These are phyloP conservation scores for Solanum corneliomulleri DNA, from an alignment of 257 asterid species.

Conservation along the genomic window DNA sequence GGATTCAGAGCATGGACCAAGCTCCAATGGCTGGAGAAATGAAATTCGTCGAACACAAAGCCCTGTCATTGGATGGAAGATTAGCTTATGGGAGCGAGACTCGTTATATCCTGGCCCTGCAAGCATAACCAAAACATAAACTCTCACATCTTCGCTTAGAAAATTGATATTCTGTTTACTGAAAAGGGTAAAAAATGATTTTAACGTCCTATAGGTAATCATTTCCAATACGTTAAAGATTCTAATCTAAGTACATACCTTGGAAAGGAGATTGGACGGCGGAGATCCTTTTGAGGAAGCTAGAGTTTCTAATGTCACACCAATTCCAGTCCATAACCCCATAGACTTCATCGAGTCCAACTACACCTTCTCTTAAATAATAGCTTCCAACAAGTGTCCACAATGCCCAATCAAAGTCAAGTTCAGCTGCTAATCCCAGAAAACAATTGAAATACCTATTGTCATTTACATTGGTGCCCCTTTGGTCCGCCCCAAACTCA, in stretches of 20 bases:
- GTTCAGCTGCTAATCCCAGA: slow-evolving; percentile 22
- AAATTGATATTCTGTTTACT: background rate
- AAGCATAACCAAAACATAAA: background rate
- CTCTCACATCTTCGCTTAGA: background rate
- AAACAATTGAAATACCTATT: slow-evolving; percentile 25
- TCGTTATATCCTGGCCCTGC: slow-evolving; percentile 71
- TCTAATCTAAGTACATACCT: slow-evolving; percentile 22
- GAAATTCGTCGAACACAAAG: slow-evolving; percentile 47
- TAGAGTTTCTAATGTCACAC: slow-evolving; percentile 25
- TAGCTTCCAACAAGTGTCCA: slow-evolving; percentile 62
- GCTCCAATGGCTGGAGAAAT: slow-evolving; percentile 31
- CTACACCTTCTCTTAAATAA: slow-evolving; percentile 19
- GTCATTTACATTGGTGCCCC: slow-evolving; percentile 10
- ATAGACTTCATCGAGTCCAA: slow-evolving; percentile 26
- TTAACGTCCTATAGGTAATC: background rate
- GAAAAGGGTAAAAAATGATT: background rate
- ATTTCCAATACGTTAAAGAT: background rate
- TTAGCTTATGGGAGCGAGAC: slow-evolving; percentile 39
- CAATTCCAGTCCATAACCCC: slow-evolving; percentile 35
- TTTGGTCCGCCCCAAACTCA: slow-evolving; percentile 43
- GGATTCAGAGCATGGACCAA: slow-evolving; percentile 72
- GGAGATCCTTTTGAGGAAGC: slow-evolving; percentile 33
- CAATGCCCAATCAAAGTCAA: slow-evolving; percentile 48
- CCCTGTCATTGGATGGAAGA: slow-evolving; percentile 83
- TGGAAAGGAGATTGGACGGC: slow-evolving; percentile 59